Percentiles rank a stretch among this genome's conserved stretches.
phyloP scores from a whole-genome alignment of 2,329 filamentous ascomycete species.

The Cladosporium sp. region DNA sequence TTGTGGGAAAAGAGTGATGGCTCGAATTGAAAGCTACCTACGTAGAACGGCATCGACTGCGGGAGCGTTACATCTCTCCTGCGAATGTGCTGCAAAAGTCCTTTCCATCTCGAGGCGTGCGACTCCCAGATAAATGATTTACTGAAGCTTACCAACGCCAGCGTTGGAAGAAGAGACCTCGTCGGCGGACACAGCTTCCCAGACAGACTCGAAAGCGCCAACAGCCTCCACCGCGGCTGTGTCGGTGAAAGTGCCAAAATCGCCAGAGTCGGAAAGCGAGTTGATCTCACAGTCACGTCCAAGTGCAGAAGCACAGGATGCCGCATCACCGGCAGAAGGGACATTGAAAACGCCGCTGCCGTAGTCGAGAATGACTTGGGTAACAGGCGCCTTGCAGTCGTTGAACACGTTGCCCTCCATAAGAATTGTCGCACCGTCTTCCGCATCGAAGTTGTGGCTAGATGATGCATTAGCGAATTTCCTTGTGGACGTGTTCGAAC shows the following conservation, averaged over 20 bases:
- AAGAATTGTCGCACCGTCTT: constrained; percentile 40
- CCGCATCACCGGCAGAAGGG: constrained; percentile 8
- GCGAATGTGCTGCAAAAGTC: too few species aligned
- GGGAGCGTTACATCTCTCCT: too few species aligned
- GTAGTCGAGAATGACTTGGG: constrained; percentile 27
- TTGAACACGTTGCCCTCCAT: constrained; percentile 58
- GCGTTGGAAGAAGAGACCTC: constrained; percentile 35
- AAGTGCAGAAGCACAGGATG: constrained; percentile 28
- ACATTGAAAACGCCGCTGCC: constrained; percentile 39
- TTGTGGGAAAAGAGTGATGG: too few species aligned
- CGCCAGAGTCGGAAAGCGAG: constrained; percentile 23
- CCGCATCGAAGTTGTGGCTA: constrained; percentile 54
- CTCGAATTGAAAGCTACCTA: too few species aligned
- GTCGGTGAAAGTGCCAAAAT: constrained; percentile 28
- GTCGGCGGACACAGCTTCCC: constrained; percentile 48
- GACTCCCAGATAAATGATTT: too few species aligned
- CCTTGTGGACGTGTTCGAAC: not conserved
- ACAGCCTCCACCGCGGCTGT: constrained; percentile 49
- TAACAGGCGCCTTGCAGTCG: constrained; percentile 45
- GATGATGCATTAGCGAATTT: constrained; percentile 15
- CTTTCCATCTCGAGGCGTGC: too few species aligned
- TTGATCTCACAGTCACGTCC: constrained; percentile 52
- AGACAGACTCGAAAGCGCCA: constrained; percentile 34
- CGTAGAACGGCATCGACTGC: too few species aligned
- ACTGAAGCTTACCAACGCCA: constrained; percentile 44